These are phyloP conservation scores for Diutina pseudorugosa DNA, from an alignment of 1,139 yeast genomes.

Conservation along the genomic window DNA sequence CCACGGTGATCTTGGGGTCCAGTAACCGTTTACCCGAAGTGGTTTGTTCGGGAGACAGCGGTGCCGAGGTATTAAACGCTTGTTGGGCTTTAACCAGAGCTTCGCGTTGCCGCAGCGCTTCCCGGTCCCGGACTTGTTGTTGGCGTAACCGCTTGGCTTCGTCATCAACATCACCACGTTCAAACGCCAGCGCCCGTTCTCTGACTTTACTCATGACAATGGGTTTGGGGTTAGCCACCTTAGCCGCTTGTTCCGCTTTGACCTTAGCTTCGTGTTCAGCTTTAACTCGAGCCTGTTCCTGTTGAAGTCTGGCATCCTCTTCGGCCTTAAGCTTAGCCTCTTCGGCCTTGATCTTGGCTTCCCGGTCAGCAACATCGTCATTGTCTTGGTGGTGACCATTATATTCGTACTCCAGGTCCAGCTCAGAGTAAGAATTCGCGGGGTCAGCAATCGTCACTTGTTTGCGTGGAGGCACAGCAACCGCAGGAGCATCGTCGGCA, in stretches of 20 bases:
- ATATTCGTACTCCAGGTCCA: conserved; percentile 4
- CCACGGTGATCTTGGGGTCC: neutral
- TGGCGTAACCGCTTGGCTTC: neutral
- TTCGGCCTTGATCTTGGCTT: neutral
- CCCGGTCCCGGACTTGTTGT: neutral
- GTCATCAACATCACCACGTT: neutral
- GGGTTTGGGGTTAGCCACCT: neutral
- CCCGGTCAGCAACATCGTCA: too few relatives aligned
- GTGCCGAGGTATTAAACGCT: neutral
- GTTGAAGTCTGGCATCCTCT: too few relatives aligned
- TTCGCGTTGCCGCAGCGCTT: neutral
- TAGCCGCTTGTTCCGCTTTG: too few relatives aligned
- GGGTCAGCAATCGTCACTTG: neutral
- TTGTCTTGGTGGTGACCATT: neutral
- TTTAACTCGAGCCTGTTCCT: neutral
- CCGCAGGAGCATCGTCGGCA: neutral
- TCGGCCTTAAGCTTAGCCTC: neutral
- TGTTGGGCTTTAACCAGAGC: neutral
- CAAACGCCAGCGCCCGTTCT: neutral
- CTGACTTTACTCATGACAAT: neutral
- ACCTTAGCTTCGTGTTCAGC: neutral
- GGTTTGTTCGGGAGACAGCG: neutral
- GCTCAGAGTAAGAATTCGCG: neutral
- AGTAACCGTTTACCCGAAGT: neutral
- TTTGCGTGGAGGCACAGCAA: neutral